A percentile compares a stretch with the other conserved stretches of the same genome.
Conservation (phyloP, 192 early-diverging fungal species). For the Umbelopsis ramanniana region DNA sequence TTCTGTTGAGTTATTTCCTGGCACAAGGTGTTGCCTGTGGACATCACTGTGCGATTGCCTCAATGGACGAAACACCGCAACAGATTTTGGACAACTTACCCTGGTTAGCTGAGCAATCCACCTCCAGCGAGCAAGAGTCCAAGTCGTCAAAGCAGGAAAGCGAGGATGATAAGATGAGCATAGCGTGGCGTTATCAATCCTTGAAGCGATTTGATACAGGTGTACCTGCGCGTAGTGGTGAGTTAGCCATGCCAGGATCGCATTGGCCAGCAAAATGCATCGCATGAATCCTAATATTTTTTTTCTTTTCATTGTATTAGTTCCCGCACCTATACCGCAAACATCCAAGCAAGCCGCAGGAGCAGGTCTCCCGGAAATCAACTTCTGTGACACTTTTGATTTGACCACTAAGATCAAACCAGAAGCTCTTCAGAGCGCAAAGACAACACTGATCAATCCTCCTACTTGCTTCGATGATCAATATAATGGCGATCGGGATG, state of each 20-base stretch:
- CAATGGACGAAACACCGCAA: conserved; percentile 67
- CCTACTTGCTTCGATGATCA: conserved; percentile 38
- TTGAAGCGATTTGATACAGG: conserved; percentile 69
- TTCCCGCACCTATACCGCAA: conserved; percentile 11
- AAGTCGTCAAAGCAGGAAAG: conserved; percentile 31
- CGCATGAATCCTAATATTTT: not conserved
- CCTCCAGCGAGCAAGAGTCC: conserved; percentile 46
- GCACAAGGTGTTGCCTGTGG: conserved; percentile 82
- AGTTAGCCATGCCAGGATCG: no score
- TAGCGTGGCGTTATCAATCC: conserved; percentile 95
- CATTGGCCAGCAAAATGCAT: no score
- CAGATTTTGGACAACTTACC: conserved; percentile 65
- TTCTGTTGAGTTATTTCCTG: conserved; percentile 83
- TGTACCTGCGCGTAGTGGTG: conserved; percentile 49
- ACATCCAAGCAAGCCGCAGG: conserved; percentile 20
- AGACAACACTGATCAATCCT: conserved; percentile 52
- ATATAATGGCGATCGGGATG: conserved; percentile 34
- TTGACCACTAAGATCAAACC: conserved; percentile 76
- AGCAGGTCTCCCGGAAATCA: conserved; percentile 13
- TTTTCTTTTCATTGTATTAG: not conserved
- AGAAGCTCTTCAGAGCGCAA: conserved; percentile 59
- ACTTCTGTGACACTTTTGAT: conserved; percentile 71
- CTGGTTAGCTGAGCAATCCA: conserved; percentile 61
- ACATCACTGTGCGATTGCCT: conserved; percentile 72
- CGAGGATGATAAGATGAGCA: conserved; percentile 74